Evolutionary conservation across 805 yeast genomes (phyloP).

Genomic region (Nakazawaea holstii): DNA sequence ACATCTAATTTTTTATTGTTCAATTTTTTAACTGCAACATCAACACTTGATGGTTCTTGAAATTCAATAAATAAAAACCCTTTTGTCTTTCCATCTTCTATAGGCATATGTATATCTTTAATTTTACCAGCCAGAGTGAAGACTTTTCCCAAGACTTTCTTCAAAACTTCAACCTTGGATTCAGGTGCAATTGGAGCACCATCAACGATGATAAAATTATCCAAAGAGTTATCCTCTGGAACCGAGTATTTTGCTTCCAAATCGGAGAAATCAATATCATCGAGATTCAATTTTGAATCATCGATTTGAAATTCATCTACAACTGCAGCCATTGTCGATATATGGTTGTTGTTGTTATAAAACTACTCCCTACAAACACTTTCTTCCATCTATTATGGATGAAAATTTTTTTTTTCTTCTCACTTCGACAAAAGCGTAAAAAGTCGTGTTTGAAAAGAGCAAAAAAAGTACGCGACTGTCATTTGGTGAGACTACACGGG

Average conservation of each 20-base stretch:
- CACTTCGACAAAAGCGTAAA: too few species aligned
- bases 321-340: constrained; percentile 6
- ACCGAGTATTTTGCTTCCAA: constrained; percentile 72
- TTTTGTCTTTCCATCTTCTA: constrained; percentile 71
- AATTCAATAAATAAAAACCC: constrained; percentile 87
- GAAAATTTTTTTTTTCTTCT: constrained; percentile 4
- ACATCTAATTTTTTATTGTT: constrained; percentile 91
- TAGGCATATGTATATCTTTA: constrained; percentile 77
- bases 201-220: constrained; percentile 78
- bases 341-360: not conserved
- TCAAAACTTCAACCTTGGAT: constrained; percentile 74
- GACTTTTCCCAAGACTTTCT: constrained; percentile 79
- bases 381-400: not conserved
- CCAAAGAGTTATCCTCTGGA: constrained; percentile 53
- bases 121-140: constrained; percentile 76
- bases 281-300: constrained; percentile 46
- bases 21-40: constrained; percentile 70
- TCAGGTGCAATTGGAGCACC: constrained; percentile 97
- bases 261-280: constrained; percentile 75
- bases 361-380: not conserved
- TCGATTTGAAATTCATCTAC: constrained; percentile 32
- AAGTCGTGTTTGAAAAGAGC: too few species aligned
- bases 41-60: constrained; percentile 60
- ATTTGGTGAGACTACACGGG: not conserved
- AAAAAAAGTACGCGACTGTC: not conserved